Evolutionary conservation across 257 asterid genomes (phyloP), one percentile per base, ranked within the genome.

Genomic region (Cruciata laevipes): DNA sequence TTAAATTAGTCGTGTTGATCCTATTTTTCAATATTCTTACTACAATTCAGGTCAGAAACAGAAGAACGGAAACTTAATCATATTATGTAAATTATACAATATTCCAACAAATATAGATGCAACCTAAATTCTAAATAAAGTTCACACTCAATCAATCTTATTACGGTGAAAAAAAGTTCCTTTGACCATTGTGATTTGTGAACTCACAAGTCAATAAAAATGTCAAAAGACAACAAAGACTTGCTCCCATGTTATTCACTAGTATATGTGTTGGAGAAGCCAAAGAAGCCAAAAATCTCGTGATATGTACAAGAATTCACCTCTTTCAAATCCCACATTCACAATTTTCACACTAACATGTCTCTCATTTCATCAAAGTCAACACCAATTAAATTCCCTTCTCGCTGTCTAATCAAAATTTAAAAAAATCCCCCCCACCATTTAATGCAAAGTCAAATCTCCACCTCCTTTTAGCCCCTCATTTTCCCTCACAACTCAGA

Each of bases 391-490:
- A 63, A 27, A 32, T 75, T 74, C 79, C 77, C 78, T 75, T 64
- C 75, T 70, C 71, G 74, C 51, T 80, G 87, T 74, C 85, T 69
- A 32, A 70, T 7, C 42, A n/a, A n/a, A n/a, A n/a, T n/a, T 37
- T 37, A 37, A 37, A 37, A 37, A 37, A 37, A n/a, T n/a, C 42
- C 42, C 7, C 42, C 42, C 66, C 53, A 51, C 67, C 75, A 71
- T 72, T 69, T 71, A 66, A 71, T 67, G 32, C 59, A 23, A 0
- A 23, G 4, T 61, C 70, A 35, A 35, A 61, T 78, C 75, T 70
- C 59, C 55, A 55, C 24, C 52, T 16, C 6, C 25, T 13, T 47
- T 18, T 42, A 51, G 25, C 27, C 44, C 57, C 35, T 37, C 30
- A 14, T 53, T 25, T 3, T 44, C 7, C 64, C 37, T 69, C 30